These are phyloP conservation scores for Populus hybrid DNA, from an alignment of 441 rosid species.

Conservation along the genomic window DNA sequence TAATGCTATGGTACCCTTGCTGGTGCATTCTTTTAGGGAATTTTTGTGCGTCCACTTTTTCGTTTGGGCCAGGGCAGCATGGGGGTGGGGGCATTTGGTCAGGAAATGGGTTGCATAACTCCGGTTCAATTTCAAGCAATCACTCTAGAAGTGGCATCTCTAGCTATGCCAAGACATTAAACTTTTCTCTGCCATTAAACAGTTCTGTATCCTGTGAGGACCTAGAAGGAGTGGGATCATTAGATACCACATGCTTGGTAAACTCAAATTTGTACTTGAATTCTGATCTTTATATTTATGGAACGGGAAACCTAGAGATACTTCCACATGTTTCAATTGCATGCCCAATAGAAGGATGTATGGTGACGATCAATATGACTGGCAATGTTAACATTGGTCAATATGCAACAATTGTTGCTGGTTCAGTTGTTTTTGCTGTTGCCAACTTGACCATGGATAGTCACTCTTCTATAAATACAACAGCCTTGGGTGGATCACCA, in stretches of 20 bases:
- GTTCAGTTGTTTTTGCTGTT: conserved; percentile 48
- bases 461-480: conserved; percentile 54
- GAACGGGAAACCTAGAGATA: conserved; percentile 48
- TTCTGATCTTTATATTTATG: conserved; percentile 49
- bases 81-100: conserved; percentile 22
- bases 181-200: conserved; percentile 16
- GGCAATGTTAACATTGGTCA: conserved; percentile 44
- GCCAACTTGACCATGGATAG: conserved; percentile 33
- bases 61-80: conserved; percentile 36
- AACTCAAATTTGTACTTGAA: conserved; percentile 41
- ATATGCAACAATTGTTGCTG: conserved; percentile 35
- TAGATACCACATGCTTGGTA: conserved; percentile 52
- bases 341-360: conserved; percentile 49
- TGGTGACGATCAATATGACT: conserved; percentile 44
- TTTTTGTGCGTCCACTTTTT: conserved; percentile 29
- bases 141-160: conserved; percentile 28
- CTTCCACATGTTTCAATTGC: conserved; percentile 42
- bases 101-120: conserved; percentile 23
- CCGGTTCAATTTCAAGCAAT: conserved; percentile 28
- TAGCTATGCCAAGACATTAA: conserved; percentile 20
- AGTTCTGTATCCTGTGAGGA: conserved; percentile 47
- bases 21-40: conserved; percentile 50
- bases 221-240: conserved; percentile 58
- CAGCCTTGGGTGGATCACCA: conserved; percentile 61
- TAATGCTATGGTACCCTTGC: conserved; percentile 41